Base-by-base conservation (phyloP, 2,329 filamentous ascomycete genomes). In the Helicocarpus griseus region DNA sequence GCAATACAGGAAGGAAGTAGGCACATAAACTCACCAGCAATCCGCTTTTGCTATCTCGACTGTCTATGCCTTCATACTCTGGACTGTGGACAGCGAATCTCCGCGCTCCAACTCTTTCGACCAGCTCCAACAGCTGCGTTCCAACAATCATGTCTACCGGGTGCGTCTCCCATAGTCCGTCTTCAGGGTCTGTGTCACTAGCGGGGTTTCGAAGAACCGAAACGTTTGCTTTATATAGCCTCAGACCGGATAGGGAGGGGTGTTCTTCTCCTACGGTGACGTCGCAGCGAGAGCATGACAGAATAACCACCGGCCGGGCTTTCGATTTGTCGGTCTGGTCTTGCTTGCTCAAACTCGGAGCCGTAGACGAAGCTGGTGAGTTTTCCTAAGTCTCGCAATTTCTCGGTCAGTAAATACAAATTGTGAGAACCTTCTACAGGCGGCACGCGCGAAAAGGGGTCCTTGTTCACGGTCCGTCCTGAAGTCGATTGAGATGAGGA, bases 101-200 rank as follows among this genome's bases (percentile, higher is more conserved):
- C 17, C 78, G 73, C 2, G 77, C 68, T 35, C 77, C 79, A 56
- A 75, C 73, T 52, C 74, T 75, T 22, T 82, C 78, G 38, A 80
- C 75, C 4, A 78, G 65, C 49, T 75, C 73, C 26, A 83, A 68
- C 3, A 84, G 66, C 50, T 78, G 76, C 5, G 77, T 76, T n/a
- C 76, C 73, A 26, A 82, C 61, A 14, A 75, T 64, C 4, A 63
- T 61, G 48, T 73, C 69, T 2, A 61, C 54, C 1, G 67, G 55
- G 52, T 67, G 61, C 11, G 48, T 59, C 53, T 71, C 59, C 63
- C 64, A 67, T 11, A 41, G 39, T 62, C 62, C 38, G 52, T 53
- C 19, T 51, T 57, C 53, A 58, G 67, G n/a, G 48, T 61, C 33
- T 58, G 53, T 2, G 58, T 58, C n/a, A 22, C 52, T 49, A 40